Evolutionary conservation across 192 early-diverging fungal species (phyloP), one percentile per base, ranked within the genome.

Genomic region (Coemansia sp.): DNA sequence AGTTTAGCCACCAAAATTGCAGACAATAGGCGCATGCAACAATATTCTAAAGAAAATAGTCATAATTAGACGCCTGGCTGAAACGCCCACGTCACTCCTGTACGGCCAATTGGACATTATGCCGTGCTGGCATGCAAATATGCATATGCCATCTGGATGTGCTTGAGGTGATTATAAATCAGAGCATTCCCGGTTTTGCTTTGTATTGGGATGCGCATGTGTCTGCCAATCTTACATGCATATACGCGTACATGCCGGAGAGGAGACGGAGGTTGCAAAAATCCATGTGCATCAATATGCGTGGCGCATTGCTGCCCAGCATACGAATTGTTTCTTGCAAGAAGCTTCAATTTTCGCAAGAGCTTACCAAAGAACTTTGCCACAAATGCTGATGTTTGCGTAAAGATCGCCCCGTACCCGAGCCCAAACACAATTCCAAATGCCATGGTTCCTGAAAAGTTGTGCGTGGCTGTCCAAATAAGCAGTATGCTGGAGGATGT

Each of bases 361-460:
- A 12, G 68, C 79, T 76, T 82, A 65, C 79, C 79, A 47, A 82
- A 82, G 47, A 64, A 70, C 35, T 64, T 76, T 43, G 79, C 79
- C 4, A 82, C 65, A 61, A 82, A 72, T 10, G 73, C 60, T 12
- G 79, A 70, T 9, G 79, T 82, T 50, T 82, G 79, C 38, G 79
- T 82, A 56, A 76, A 82, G 37, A 64, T 82, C 14, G 79, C 73
- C 23, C 79, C 79, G 29, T 82, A 82, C 32, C 79, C 79, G 19
- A 82, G 52, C 27, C 79, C 79, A 72, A 73, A 82, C 29, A 75
- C 57, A 52, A 82, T 69, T n/a, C 73, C 79, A 72, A 82, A 82
- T 21, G 64, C 79, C 79, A 82, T 72, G 15, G 73, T 82, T 14
- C 69, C 70, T n/a, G 60, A 60, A 70, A 64, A 76, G 45, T 55